phyloP scores from a whole-genome alignment of 2,329 filamentous ascomycete genomes.

The Aspergillus fumigatus region DNA sequence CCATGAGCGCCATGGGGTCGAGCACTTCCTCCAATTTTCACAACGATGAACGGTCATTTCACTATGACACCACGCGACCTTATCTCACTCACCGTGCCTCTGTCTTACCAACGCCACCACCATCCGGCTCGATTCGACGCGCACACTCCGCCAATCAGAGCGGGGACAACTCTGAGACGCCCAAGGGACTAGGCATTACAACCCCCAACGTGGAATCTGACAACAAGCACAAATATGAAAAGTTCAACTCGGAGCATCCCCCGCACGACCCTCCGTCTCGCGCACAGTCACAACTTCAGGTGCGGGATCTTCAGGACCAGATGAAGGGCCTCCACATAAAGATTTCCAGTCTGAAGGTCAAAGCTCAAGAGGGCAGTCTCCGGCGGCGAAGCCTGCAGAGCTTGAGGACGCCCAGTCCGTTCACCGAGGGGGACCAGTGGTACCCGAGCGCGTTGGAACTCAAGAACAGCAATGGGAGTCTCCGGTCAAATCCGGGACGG shows the following conservation, averaged over 20 bases:
- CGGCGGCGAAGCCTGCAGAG: constrained; percentile 73
- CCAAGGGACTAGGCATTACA: constrained; percentile 26
- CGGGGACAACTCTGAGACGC: constrained; percentile 19
- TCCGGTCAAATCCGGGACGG: constrained; percentile 33
- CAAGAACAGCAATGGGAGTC: constrained; percentile 27
- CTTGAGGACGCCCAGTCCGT: constrained; percentile 70
- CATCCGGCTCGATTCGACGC: constrained; percentile 3
- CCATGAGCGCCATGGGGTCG: constrained; percentile 55
- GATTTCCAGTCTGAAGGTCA: constrained; percentile 73
- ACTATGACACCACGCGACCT: constrained; percentile 26
- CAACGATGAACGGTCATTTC: constrained; percentile 31
- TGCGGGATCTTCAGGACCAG: constrained; percentile 73
- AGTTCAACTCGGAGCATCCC: constrained; percentile 35
- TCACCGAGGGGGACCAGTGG: constrained; percentile 67
- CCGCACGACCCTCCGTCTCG: constrained; percentile 50
- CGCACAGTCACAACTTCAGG: constrained; percentile 67
- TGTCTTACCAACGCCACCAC: constrained; percentile 39
- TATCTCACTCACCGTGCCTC: constrained; percentile 32
- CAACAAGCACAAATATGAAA: constrained; percentile 26
- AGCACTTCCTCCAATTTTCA: constrained; percentile 28
- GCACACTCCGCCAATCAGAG: constrained; percentile 5
- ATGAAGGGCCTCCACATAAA: constrained; percentile 82
- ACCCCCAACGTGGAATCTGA: constrained; percentile 17
- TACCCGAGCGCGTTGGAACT: constrained; percentile 41
- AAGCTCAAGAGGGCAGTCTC: constrained; percentile 72